Evolutionary conservation across 208 protist species (phyloP).

Genomic region (Trypanosoma scelopori): DNA sequence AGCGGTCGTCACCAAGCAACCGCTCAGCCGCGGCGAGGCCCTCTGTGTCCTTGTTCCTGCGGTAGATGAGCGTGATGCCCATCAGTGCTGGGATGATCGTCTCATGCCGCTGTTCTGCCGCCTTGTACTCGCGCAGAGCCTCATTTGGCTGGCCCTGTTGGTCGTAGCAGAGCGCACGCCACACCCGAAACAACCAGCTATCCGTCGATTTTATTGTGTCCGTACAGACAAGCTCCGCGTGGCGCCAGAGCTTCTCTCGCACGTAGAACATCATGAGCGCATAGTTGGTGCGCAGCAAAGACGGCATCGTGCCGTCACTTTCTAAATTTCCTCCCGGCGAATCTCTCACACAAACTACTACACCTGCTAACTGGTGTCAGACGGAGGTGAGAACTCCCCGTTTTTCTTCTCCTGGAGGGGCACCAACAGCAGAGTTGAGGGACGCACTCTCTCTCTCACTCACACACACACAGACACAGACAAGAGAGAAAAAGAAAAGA

Average conservation of each 20-base stretch:
- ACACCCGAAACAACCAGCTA: constrained; percentile 84
- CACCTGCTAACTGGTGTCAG: no score
- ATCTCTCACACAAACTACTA: no score
- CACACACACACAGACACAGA: no score
- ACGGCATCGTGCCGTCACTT: constrained; percentile 30
- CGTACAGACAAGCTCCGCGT: constrained; percentile 76
- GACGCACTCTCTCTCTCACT: no score
- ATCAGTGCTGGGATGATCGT: constrained; percentile 68
- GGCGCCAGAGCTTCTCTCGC: constrained; percentile 79
- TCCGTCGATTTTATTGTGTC: constrained; percentile 68
- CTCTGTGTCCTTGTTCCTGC: constrained; percentile 67
- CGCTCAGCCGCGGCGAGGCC: constrained; percentile 52
- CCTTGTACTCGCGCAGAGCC: constrained; percentile 83
- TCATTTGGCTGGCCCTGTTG: constrained; percentile 83
- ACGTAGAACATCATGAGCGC: constrained; percentile 81
- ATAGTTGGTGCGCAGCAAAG: constrained; percentile 68
- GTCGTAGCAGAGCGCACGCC: constrained; percentile 67
- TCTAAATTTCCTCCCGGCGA: no score
- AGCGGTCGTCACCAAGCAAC: constrained; percentile 41
- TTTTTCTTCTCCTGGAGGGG: no score
- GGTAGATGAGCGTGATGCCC: constrained; percentile 77
- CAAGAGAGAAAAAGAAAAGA: no score
- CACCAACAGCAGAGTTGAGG: no score
- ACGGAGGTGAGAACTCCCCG: no score
- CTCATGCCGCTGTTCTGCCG: constrained; percentile 57